Evolutionary conservation across 305 asterid species (phyloP), one percentile per base, ranked within the genome.

Genomic region (Fraxinus latifolia): DNA sequence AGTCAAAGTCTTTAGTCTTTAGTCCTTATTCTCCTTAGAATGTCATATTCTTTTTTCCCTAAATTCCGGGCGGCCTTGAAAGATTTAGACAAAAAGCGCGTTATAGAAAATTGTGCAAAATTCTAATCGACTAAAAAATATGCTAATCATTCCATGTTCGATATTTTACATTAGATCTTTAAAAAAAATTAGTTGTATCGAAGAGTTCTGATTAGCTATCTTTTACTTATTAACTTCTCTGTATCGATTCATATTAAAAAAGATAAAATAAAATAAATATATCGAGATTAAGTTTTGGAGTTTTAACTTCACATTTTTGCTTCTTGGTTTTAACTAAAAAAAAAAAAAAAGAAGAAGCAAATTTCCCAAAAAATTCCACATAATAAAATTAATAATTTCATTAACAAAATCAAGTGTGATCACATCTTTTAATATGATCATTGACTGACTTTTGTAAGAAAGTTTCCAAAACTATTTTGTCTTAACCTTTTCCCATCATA

Each of bases 31-130:
- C 83, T 78, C 85, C 85, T 84, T 90, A 86, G 90, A 89, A 88
- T 89, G 92, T 88, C 88, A 83, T 84, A 85, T 89, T 90, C 92
- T 84, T 89, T 91, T 91, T 79, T 80, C 96, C 94, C 90, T 84
- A 89, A 93, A 90, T 87, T 85, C 97, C 89, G 97, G 94, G 85
- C 74, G 85, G 88, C 93, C 92, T 83, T 84, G 82, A 83, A 71
- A 87, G 78, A 74, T 80, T 86, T 86, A 83, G 78, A 82, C 80
- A 81, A 50, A 90, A 88, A 89, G 92, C 84, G 80, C 76, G 90
- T 89, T 84, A 81, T 88, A 70, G 91, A 79, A 86, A 85, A 90
- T 79, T 87, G 97, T 92, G 97, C 91, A 89, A 85, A 91, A 87
- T 90, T 89, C 90, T 82, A 82, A 85, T 88, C 86, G 89, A 88